A percentile compares a stretch with the other conserved stretches of the same genome.
These are phyloP conservation scores for Phytophthora megakarya DNA, from an alignment of 352 stramenopile genomes.

Conservation along the genomic window DNA sequence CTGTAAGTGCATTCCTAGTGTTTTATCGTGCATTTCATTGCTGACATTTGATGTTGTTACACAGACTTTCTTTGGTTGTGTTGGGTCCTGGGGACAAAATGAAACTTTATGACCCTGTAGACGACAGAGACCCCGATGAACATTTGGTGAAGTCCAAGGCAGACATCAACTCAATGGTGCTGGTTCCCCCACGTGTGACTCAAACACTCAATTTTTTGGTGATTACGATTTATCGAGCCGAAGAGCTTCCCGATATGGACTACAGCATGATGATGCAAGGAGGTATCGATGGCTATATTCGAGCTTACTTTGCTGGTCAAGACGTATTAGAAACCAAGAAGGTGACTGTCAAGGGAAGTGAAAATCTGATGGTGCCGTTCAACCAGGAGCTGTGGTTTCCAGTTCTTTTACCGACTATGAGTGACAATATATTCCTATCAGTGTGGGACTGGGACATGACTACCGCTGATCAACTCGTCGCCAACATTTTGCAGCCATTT, in stretches of 20 bases:
- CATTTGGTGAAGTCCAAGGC: constrained; percentile 49
- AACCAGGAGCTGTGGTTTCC: constrained; percentile 90
- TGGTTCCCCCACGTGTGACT: constrained; percentile 78
- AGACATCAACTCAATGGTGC: constrained; percentile 80
- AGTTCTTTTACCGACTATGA: constrained; percentile 80
- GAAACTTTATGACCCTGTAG: constrained; percentile 55
- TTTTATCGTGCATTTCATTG: not conserved
- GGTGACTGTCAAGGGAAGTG: constrained; percentile 65
- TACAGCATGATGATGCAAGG: constrained; percentile 60
- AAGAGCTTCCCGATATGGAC: constrained; percentile 89
- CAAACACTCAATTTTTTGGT: constrained; percentile 80
- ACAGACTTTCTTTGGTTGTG: constrained; percentile 84
- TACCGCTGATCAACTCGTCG: constrained; percentile 68
- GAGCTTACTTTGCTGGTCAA: constrained; percentile 77
- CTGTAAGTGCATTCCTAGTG: constrained; percentile 42
- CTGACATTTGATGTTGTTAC: constrained; percentile 12
- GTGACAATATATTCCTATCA: constrained; percentile 82
- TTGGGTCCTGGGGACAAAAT: constrained; percentile 86
- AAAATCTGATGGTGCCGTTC: constrained; percentile 50
- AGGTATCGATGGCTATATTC: constrained; percentile 86
- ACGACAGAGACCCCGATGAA: constrained; percentile 49
- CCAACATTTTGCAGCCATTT: constrained; percentile 66
- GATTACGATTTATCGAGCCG: constrained; percentile 72
- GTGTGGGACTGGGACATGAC: constrained; percentile 85
- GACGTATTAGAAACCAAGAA: constrained; percentile 72